Conservation (phyloP, 768 basidiomycete species). For the Galerina sulciceps region DNA sequence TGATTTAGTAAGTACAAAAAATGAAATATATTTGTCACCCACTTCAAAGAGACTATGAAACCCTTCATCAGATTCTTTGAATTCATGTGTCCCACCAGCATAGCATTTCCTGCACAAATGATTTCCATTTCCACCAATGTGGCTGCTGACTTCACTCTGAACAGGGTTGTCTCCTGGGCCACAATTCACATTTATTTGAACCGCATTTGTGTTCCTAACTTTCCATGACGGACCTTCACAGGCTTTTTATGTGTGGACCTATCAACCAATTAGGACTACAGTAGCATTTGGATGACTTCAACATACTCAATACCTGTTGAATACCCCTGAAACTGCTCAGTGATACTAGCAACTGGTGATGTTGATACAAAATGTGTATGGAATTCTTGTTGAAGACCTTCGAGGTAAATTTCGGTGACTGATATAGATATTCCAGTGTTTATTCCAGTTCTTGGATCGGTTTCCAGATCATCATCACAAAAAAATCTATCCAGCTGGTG, state of each 20-base stretch:
- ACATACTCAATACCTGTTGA: conserved; percentile 35
- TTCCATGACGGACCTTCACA: conserved; percentile 32
- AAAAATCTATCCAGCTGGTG: conserved; percentile 34
- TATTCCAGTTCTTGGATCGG: conserved; percentile 47
- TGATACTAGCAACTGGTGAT: conserved; percentile 35
- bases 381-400: conserved; percentile 35
- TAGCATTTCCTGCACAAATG: conserved; percentile 42
- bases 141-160: conserved; percentile 39
- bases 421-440: conserved; percentile 46
- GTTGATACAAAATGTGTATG: conserved; percentile 43
- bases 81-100: conserved; percentile 35
- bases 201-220: conserved; percentile 19
- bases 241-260: conserved; percentile 36
- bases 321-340: conserved; percentile 42
- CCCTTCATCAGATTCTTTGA: conserved; percentile 36
- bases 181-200: conserved; percentile 31
- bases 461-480: conserved; percentile 49
- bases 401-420: conserved; percentile 38
- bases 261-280: conserved; percentile 1
- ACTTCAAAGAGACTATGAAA: conserved; percentile 38
- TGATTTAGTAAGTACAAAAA: background rate
- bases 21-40: background rate
- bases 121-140: conserved; percentile 46
- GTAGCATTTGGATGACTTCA: background rate
- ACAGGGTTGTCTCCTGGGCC: conserved; percentile 42